These are phyloP conservation scores for Aspergillus puulaauensis DNA, from an alignment of 2,329 filamentous ascomycete genomes.

Conservation along the genomic window DNA sequence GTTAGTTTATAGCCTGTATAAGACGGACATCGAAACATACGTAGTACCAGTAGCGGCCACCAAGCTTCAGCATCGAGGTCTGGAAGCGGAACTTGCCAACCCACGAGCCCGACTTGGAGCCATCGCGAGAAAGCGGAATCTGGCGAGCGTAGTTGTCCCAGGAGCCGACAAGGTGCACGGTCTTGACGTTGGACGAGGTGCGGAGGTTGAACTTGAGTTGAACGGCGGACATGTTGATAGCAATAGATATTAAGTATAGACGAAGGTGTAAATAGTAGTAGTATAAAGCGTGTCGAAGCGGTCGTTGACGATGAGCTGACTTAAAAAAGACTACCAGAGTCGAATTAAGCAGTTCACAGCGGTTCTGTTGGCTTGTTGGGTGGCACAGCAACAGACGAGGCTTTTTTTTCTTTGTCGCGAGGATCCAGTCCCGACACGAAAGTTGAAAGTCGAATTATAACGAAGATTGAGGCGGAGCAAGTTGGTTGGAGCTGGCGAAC, in stretches of 20 bases:
- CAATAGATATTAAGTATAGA: conserved; percentile 28
- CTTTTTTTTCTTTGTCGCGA: conserved; percentile 18
- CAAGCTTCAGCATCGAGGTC: conserved; percentile 77
- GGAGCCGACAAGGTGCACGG: conserved; percentile 93
- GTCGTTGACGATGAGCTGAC: conserved; percentile 16
- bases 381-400: conserved; percentile 16
- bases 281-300: conserved; percentile 23
- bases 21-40: conserved; percentile 33
- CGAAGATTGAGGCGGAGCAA: conserved; percentile 22
- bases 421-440: conserved; percentile 35
- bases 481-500: conserved; percentile 25
- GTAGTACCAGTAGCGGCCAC: conserved; percentile 99
- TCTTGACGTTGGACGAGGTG: conserved; percentile 95
- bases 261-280: conserved; percentile 4
- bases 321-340: conserved; percentile 31
- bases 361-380: conserved; percentile 13
- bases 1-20: conserved; percentile 12
- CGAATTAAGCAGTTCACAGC: conserved; percentile 14
- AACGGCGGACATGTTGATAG: conserved; percentile 73
- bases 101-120: conserved; percentile 85
- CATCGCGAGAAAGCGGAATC: conserved; percentile 88
- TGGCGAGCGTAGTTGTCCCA: conserved; percentile 98
- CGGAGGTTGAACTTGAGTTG: conserved; percentile 95
- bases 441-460: conserved; percentile 19
- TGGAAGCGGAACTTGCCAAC: conserved; percentile 97